phyloP scores from a whole-genome alignment of 129 eudicot species.

The Logfia minima region DNA sequence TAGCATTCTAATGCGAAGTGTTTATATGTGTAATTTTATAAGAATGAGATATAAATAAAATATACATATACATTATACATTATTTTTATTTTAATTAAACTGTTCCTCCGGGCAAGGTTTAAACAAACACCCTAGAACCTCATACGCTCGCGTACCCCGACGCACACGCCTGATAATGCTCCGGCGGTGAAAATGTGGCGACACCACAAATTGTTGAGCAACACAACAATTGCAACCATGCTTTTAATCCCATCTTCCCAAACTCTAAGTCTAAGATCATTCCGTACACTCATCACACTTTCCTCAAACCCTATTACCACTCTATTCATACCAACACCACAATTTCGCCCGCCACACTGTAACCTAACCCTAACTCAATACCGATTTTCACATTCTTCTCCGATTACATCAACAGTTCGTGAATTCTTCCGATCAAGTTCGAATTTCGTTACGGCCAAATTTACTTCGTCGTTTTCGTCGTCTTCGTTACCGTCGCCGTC shows the following conservation, averaged over 20 bases:
- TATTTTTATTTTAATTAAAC: too few species aligned
- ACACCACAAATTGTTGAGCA: slow-evolving; percentile 16
- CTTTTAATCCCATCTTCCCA: slow-evolving; percentile 34
- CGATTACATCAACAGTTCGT: slow-evolving; percentile 14
- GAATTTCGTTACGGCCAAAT: slow-evolving; percentile 33
- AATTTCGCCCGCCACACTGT: neutral
- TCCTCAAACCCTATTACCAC: slow-evolving; percentile 22
- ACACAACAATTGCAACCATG: slow-evolving; percentile 25
- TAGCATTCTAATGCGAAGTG: too few species aligned
- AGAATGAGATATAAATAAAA: too few species aligned
- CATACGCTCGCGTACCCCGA: slow-evolving; percentile 2
- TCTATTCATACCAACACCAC: slow-evolving; percentile 27
- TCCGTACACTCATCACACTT: slow-evolving; percentile 28
- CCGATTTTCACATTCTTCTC: slow-evolving; percentile 25
- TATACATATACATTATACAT: too few species aligned
- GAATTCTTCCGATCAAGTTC: slow-evolving; percentile 21
- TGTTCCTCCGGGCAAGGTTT: too few species aligned
- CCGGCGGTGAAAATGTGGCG: slow-evolving; percentile 25
- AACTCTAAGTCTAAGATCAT: slow-evolving; percentile 30
- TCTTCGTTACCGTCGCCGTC: slow-evolving; percentile 18
- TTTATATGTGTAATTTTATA: too few species aligned
- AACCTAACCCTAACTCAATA: slow-evolving; percentile 27
- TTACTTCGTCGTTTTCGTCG: slow-evolving; percentile 41
- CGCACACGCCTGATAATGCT: slow-evolving; percentile 18
- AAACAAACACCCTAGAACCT: neutral